Evolutionary conservation across 352 stramenopile species (phyloP), one percentile per base, ranked within the genome.

Genomic region (Phytophthora fragariae): DNA sequence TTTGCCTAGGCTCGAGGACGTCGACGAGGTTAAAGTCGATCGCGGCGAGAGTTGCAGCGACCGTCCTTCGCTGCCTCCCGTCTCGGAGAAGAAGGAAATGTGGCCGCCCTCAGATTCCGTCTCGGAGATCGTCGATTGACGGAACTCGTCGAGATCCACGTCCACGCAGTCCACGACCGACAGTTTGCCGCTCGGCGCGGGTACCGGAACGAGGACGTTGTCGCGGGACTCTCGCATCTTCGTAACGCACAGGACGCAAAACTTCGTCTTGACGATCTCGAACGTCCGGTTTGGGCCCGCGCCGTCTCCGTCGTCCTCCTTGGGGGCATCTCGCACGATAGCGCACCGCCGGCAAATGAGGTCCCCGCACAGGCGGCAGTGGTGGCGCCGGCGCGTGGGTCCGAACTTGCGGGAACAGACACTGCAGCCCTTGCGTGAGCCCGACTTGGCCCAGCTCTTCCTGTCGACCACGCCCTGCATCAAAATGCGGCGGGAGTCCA

Each of bases 341-440:
- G 79, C 74, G 61, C 88, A 95, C 56, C 88, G 88, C 55, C 86
- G 70, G 66, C 88, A 95, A 68, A 93, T 89, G 39, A 95, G 83
- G 37, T 95, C 85, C 57, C 88, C 88, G 57, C 88, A 95, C n/a
- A 95, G 65, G 4, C 88, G 78, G 60, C 88, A 95, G 74, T 94
- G 86, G 64, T 95, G 88, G 21, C 88, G 86, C 7, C 83, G 80
- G 9, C 86, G 81, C n/a, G 84, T 89, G 3, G 86, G 73, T 11
- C 79, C 67, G 57, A 95, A 95, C 27, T 80, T 76, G 24, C 83
- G 76, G 37, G 86, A 81, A 63, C 88, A 95, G 3, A 93, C 81
- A 24, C 80, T 84, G 58, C 88, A 95, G 52, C 72, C 76, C 27
- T 79, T 81, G 15, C 88, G 82, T 24, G 77, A 78, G 6, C 62